Base-by-base conservation (phyloP, 2,329 filamentous ascomycete species). In the Ascochyta viciae-villosae region DNA sequence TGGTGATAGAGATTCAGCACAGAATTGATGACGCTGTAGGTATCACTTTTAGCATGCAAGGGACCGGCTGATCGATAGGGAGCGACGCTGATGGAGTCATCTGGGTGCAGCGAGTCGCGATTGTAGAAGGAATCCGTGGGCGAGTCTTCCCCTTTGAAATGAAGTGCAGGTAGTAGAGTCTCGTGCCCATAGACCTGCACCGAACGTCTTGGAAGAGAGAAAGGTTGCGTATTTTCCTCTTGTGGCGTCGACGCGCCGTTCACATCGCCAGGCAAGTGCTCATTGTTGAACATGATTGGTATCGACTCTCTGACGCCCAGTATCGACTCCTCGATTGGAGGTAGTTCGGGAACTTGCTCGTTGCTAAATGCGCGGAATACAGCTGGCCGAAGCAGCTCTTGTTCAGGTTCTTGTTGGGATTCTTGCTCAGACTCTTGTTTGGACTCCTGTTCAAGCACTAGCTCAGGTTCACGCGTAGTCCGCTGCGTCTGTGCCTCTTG, bases 281-380 rank as follows among this genome's bases (percentile, higher is more conserved):
- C 79, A 27, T 74, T 70, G 23, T 79, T 74, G 37, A 85, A 75
- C 78, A 85, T 81, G 42, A 86, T 83, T 38, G 82, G 80, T 50
- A 86, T 82, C 4, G 83, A 84, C 58, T 83, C 82, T 54, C 77
- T 76, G 48, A 84, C 80, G 38, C 83, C 81, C 37, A 77, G 65
- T 27, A 82, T 81, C 2, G 81, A 83, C 43, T 76, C 65, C 27
- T 74, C 67, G 16, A 64, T 59, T 12, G 60, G 57, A 31, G 64
- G 62, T 1, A 63, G 58, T 19, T 58, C 61, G 29, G 48, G 42
- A 33, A 48, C 49, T 12, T 53, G 53, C 22, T 52, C 48, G 31
- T 53, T 62, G 16, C 38, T 55, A 35, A 60, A 26, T 16, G 65
- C 56, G n/a, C 67, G 62, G 58, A 73, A 74, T 8, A 70, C 51